Evolutionary conservation across 1,139 yeast genomes (phyloP), one percentile per base, ranked within the genome.

Genomic region (Nakaseomyces uthaithaninus): DNA sequence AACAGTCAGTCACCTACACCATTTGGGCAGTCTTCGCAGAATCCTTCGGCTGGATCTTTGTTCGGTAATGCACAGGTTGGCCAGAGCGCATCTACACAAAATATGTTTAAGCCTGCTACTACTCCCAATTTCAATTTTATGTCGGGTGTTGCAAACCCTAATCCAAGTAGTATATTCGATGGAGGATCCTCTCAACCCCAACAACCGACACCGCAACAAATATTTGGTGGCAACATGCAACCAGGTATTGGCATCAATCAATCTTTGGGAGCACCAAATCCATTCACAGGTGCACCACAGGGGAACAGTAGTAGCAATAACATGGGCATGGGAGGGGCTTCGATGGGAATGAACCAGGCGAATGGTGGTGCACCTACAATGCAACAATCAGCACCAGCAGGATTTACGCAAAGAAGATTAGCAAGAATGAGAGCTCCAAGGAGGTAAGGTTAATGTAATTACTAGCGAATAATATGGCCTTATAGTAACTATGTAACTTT

Each of bases 381-480:
- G 20, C 26, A 12, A 28, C 24, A 33, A 24, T n/a, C 38, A 15
- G 36, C 41, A 33, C 31, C 34, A 17, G 26, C 34, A 8, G 43
- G 37, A n/a, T 33, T 42, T 24, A 27, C 37, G 8, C 35, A 38
- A 15, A 52, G 60, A 36, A 53, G 45, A 37, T 38, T 55, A 12
- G 60, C 60, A 15, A 48, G 60, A 39, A 56, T 52, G 52, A 48
- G 57, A 43, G 45, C 42, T n/a, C 41, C 52, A 27, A 47, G 55
- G 27, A 47, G 52, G 15, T 50, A 33, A 40, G 8, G 8, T 18
- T 12, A 28, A n/a, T n/a, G n/a, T n/a, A n/a, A n/a, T n/a, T n/a
- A n/a, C n/a, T n/a, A n/a, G n/a, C n/a, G n/a, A n/a, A n/a, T n/a
- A n/a, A n/a, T n/a, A n/a, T n/a, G n/a, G n/a, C n/a, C n/a, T n/a